These are phyloP conservation scores for Leccinum sublutescens DNA, from an alignment of 768 basidiomycete genomes.

Conservation along the genomic window DNA sequence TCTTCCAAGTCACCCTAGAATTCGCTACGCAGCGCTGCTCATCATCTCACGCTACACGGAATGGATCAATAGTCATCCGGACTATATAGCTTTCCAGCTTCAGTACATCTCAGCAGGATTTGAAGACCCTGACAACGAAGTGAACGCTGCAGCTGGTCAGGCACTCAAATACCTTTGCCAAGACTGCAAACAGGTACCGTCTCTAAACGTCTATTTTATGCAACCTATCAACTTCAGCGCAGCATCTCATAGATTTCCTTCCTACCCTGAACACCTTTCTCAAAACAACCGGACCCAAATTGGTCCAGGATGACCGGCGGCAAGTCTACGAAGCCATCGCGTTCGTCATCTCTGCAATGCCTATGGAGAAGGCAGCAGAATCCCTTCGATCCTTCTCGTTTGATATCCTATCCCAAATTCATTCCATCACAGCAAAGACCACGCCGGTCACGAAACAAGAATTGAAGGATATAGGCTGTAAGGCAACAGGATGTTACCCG, in stretches of 20 bases:
- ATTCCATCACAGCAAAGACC: slow-evolving; percentile 55
- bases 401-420: slow-evolving; percentile 79
- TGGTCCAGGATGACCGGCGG: slow-evolving; percentile 82
- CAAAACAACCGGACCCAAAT: slow-evolving; percentile 70
- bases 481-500: slow-evolving; percentile 27
- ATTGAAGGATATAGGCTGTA: slow-evolving; percentile 64
- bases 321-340: slow-evolving; percentile 97
- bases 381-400: slow-evolving; percentile 84
- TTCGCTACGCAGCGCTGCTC: slow-evolving; percentile 92
- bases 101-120: slow-evolving; percentile 94
- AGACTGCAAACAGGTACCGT: slow-evolving; percentile 81
- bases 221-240: slow-evolving; percentile 7
- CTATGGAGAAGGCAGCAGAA: slow-evolving; percentile 81
- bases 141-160: slow-evolving; percentile 91
- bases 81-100: slow-evolving; percentile 81
- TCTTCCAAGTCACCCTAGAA: slow-evolving; percentile 84
- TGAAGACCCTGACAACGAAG: slow-evolving; percentile 74
- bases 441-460: slow-evolving; percentile 66
- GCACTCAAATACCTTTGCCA: slow-evolving; percentile 96
- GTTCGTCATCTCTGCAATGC: slow-evolving; percentile 92
- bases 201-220: slow-evolving; percentile 6
- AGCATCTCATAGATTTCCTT: slow-evolving; percentile 91
- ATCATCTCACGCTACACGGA: slow-evolving; percentile 96
- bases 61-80: slow-evolving; percentile 90
- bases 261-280: slow-evolving; percentile 91